A percentile compares a stretch with the other conserved stretches of the same genome.
phyloP scores from a whole-genome alignment of 495 filamentous ascomycete genomes.

The Margaritispora aquatica region DNA sequence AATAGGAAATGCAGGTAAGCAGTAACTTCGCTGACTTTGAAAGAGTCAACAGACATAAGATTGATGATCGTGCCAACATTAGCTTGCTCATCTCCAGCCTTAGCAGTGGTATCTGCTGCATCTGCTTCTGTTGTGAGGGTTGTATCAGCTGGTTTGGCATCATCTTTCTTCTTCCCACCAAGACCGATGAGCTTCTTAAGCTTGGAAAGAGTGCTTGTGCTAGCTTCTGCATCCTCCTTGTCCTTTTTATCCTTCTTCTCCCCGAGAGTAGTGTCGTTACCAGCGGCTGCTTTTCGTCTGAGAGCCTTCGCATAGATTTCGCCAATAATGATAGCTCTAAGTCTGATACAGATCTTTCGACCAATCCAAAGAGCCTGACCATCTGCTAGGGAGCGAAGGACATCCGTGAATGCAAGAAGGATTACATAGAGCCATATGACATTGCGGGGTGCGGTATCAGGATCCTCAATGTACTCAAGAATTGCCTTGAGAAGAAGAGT shows the following conservation, averaged over 20 bases:
- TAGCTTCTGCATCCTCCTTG: slow-evolving; percentile 48
- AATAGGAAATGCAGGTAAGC: slow-evolving; percentile 54
- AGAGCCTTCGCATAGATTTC: slow-evolving; percentile 97
- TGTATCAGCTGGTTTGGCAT: slow-evolving; percentile 14
- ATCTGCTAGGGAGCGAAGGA: slow-evolving; percentile 70
- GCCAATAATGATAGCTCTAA: slow-evolving; percentile 92
- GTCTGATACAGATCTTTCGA: slow-evolving; percentile 84
- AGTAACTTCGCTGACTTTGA: slow-evolving; percentile 79
- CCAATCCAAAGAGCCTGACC: slow-evolving; percentile 91
- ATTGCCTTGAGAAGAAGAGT: slow-evolving; percentile 89
- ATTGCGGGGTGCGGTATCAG: slow-evolving; percentile 69
- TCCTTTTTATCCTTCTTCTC: slow-evolving; percentile 53
- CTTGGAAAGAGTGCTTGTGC: slow-evolving; percentile 34
- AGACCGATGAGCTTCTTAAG: slow-evolving; percentile 50
- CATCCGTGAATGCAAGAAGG: slow-evolving; percentile 73
- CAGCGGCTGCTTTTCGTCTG: slow-evolving; percentile 80
- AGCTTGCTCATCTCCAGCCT: slow-evolving; percentile 61
- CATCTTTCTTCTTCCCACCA: slow-evolving; percentile 50
- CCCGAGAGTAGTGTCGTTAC: slow-evolving; percentile 62
- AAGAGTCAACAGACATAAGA: slow-evolving; percentile 97
- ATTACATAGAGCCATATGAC: slow-evolving; percentile 96
- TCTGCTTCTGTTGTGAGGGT: slow-evolving; percentile 25
- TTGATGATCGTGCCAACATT: slow-evolving; percentile 97
- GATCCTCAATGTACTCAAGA: slow-evolving; percentile 85
- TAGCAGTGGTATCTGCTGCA: slow-evolving; percentile 23